A percentile compares a stretch with the other conserved stretches of the same genome.
phyloP scores from a whole-genome alignment of 1,139 yeast genomes.

The Candida freyschussii region DNA sequence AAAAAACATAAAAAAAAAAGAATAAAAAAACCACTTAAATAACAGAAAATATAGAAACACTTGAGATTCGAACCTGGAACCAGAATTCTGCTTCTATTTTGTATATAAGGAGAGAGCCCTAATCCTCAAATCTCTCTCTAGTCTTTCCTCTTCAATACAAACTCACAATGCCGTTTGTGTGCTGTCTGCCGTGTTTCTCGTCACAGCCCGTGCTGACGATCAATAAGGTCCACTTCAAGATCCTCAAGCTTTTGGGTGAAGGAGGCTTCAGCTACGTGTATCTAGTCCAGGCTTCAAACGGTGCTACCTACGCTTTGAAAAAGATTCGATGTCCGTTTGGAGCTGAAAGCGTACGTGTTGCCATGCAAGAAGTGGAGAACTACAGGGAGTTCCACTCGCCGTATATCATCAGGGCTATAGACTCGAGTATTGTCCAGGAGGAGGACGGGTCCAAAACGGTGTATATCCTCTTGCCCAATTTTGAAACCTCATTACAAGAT shows the following conservation, averaged over 20 bases:
- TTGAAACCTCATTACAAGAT: slow-evolving; percentile 73
- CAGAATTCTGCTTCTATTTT: too few species aligned
- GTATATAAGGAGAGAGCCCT: too few species aligned
- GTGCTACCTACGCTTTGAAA: slow-evolving; percentile 66
- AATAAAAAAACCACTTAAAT: too few species aligned
- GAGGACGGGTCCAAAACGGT: slow-evolving; percentile 75
- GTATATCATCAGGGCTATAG: slow-evolving; percentile 63
- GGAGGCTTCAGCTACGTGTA: slow-evolving; percentile 92
- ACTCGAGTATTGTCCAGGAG: slow-evolving; percentile 67
- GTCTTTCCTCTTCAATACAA: background rate
- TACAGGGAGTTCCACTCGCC: slow-evolving; percentile 69
- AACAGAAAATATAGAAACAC: too few species aligned
- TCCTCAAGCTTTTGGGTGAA: slow-evolving; percentile 75
- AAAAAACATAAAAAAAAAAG: background rate
- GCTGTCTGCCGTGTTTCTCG: slow-evolving; percentile 32
- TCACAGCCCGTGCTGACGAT: slow-evolving; percentile 46
- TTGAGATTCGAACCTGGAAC: too few species aligned
- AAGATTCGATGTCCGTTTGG: slow-evolving; percentile 89
- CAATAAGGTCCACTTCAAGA: slow-evolving; percentile 46
- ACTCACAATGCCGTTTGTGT: slow-evolving; percentile 10
- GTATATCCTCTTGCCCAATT: slow-evolving; percentile 75
- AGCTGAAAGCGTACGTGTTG: slow-evolving; percentile 63
- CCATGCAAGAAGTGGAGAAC: slow-evolving; percentile 71
- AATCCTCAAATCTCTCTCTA: too few species aligned
- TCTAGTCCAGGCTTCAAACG: slow-evolving; percentile 52